phyloP scores from a whole-genome alignment of 2,329 filamentous ascomycete genomes.

The Beauveria medogensis region DNA sequence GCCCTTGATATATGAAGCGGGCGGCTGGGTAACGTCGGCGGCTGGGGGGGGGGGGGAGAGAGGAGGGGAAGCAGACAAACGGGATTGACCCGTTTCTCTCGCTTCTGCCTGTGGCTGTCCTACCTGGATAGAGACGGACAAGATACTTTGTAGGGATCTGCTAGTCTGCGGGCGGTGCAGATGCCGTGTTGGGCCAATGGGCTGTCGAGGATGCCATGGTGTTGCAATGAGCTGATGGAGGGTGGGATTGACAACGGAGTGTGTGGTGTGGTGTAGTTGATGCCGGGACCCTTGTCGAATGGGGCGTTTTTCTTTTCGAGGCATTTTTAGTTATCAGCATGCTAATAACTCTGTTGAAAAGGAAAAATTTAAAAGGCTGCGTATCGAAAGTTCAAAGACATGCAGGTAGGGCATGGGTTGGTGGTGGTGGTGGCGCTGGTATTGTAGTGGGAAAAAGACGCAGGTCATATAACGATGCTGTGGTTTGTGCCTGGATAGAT shows the following conservation, averaged over 20 bases:
- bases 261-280: neutral
- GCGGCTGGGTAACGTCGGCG: neutral
- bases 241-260: neutral
- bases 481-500: too few species aligned
- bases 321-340: too few species aligned
- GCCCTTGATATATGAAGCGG: constrained; percentile 12
- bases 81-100: neutral
- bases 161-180: neutral
- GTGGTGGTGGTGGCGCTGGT: too few species aligned
- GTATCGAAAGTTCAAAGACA: too few species aligned
- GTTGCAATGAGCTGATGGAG: neutral
- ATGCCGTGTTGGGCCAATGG: neutral
- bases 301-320: too few species aligned
- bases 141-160: neutral
- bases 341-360: too few species aligned
- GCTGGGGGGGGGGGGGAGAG: neutral
- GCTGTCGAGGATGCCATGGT: neutral
- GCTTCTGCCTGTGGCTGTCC: too few species aligned
- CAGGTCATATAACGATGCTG: too few species aligned
- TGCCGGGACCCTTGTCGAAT: too few species aligned
- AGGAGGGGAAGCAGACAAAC: neutral
- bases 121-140: neutral
- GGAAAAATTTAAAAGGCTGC: too few species aligned
- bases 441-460: too few species aligned
- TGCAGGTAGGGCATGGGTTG: too few species aligned